Conservation (phyloP, 2,329 filamentous ascomycete genomes). For the Peltaster fructicola region DNA sequence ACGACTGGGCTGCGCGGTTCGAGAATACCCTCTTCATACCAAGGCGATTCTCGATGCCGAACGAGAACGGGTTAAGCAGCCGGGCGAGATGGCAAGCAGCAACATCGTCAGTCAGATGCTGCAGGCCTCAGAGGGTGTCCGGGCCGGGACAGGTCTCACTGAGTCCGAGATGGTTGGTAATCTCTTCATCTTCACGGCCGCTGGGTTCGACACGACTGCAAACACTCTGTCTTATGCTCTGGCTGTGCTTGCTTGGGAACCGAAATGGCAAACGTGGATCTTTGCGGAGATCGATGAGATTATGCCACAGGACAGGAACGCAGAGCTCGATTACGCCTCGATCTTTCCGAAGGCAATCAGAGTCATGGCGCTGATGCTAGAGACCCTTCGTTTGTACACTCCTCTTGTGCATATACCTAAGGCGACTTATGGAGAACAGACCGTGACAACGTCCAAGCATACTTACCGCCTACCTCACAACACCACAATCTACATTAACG, state of each 20-base stretch:
- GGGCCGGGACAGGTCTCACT: slow-evolving; percentile 12
- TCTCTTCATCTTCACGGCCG: slow-evolving; percentile 28
- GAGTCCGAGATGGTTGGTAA: slow-evolving; percentile 28
- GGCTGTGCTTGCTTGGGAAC: slow-evolving; percentile 28
- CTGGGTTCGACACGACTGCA: slow-evolving; percentile 33
- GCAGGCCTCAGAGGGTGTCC: slow-evolving; percentile 8
- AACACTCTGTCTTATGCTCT: slow-evolving; percentile 33
- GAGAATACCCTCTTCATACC: slow-evolving; percentile 13
- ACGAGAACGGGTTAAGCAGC: slow-evolving; percentile 4
- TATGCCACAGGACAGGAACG: slow-evolving; percentile 10
- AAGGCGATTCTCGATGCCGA: slow-evolving; percentile 10
- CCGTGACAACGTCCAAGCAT: slow-evolving; percentile 12
- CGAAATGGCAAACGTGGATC: slow-evolving; percentile 35
- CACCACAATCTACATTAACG: slow-evolving; percentile 22
- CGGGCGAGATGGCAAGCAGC: slow-evolving; percentile 7
- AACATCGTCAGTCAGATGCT: slow-evolving; percentile 16
- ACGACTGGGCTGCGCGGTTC: slow-evolving; percentile 8
- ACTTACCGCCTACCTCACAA: slow-evolving; percentile 18
- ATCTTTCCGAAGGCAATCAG: slow-evolving; percentile 28
- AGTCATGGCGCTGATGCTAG: slow-evolving; percentile 33
- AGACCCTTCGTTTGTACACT: slow-evolving; percentile 27
- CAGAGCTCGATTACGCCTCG: slow-evolving; percentile 24
- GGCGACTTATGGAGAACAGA: slow-evolving; percentile 14
- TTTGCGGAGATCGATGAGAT: slow-evolving; percentile 30
- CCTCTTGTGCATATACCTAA: slow-evolving; percentile 23